Evolutionary conservation across 2,329 filamentous ascomycete species (phyloP), one percentile per base, ranked within the genome.

Genomic region (Neofusicoccum cordaticola): DNA sequence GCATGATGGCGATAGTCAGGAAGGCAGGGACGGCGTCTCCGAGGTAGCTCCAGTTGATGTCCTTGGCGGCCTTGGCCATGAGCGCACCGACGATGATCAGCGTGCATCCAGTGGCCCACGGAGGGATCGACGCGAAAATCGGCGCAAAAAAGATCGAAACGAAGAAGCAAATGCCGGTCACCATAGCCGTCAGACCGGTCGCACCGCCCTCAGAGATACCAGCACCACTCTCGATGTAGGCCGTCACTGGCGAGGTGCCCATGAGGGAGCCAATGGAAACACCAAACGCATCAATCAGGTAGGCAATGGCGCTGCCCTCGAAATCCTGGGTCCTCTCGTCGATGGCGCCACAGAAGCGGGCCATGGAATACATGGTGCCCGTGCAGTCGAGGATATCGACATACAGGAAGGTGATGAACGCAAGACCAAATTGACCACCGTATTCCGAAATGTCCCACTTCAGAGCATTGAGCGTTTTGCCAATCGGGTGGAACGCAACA

Each of bases 101-200:
- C n/a, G 93, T 93, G 74, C 90, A 93, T 53, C 92, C 92, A 0
- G 92, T 96, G 2, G 92, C 92, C 91, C 91, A 96, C 0, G 92
- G 89, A 4, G 92, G 92, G 65, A 96, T 95, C 0, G 90, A 93
- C 9, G 92, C 92, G 73, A 96, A 96, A 65, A 96, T 94, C 0
- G 92, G 92, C 0, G 92, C 92, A 74, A 96, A 96, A 83, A 96
- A 96, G 67, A 96, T 85, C 65, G 90, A 87, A 73, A 96, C 86
- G 80, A 94, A 91, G 82, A 96, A 96, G 79, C 90, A 93, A 57
- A 96, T 64, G 4, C 92, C 92, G 0, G 91, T 89, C 15, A 86
- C 82, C 76, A 94, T 90, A 52, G 91, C 88, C 0, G 92, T 95
- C n/a, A 96, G 79, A 15, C 92, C 92, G 0, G 92, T 96, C 72